phyloP scores from a whole-genome alignment of 2,329 filamentous ascomycete species.

The Ampelomyces quisqualis region DNA sequence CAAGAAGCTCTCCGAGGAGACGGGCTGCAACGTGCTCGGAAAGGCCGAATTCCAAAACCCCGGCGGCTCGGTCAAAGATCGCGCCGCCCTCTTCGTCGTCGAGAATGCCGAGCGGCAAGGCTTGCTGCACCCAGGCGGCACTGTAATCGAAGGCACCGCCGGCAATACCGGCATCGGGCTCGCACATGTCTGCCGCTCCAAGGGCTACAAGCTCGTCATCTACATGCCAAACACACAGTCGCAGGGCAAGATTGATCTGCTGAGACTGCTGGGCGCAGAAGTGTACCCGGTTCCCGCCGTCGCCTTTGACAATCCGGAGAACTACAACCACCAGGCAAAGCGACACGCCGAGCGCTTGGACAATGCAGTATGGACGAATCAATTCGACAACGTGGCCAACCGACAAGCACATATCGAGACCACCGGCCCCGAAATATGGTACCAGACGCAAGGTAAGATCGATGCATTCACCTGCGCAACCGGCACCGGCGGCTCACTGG shows the following conservation, averaged over 20 bases:
- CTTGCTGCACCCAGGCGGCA: conserved; percentile 79
- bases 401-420: conserved; percentile 93
- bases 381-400: conserved; percentile 97
- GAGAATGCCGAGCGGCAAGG: conserved; percentile 89
- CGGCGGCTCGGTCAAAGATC: conserved; percentile 93
- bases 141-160: conserved; percentile 94
- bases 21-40: conserved; percentile 89
- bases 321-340: conserved; percentile 96
- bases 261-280: conserved; percentile 87
- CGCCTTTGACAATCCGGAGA: conserved; percentile 89
- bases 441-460: conserved; percentile 79
- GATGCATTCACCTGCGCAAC: conserved; percentile 96
- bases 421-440: conserved; percentile 96
- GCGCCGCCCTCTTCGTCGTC: conserved; percentile 90
- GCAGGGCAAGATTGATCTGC: conserved; percentile 93
- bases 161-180: conserved; percentile 98
- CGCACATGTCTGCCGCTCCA: conserved; percentile 89
- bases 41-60: conserved; percentile 99
- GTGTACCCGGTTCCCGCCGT: conserved; percentile 96
- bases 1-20: conserved; percentile 83
- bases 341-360: conserved; percentile 83
- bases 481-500: conserved; percentile 87
- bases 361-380: conserved; percentile 97
- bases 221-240: conserved; percentile 99
- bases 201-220: conserved; percentile 92